These are phyloP conservation scores for Microdochium bolleyi DNA, from an alignment of 2,329 filamentous ascomycete species.

Conservation along the genomic window DNA sequence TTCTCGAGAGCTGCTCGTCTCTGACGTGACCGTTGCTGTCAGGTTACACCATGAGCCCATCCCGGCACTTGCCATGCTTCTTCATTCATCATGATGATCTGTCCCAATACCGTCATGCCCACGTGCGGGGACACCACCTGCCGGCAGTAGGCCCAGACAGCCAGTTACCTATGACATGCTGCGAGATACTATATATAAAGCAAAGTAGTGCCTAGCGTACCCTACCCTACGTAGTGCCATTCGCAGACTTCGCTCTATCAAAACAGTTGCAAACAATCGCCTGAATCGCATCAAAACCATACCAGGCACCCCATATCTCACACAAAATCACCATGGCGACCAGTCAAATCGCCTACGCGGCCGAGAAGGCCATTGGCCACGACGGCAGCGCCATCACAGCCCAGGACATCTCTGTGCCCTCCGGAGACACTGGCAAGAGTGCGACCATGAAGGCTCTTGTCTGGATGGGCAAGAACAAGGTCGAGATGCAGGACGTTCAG, in stretches of 20 bases:
- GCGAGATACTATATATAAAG: neutral
- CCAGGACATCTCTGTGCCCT: conserved; percentile 63
- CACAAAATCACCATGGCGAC: conserved; percentile 36
- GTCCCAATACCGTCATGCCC: neutral
- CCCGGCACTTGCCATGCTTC: neutral
- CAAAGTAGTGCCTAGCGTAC: too few species aligned
- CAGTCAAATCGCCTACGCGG: conserved; percentile 58
- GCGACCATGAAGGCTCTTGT: conserved; percentile 72
- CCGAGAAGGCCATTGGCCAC: conserved; percentile 63
- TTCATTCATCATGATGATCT: neutral
- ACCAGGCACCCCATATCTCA: neutral
- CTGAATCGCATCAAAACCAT: neutral
- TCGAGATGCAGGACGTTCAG: conserved; percentile 59
- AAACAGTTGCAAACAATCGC: neutral
- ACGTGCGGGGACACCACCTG: too few species aligned
- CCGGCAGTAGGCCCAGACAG: too few species aligned
- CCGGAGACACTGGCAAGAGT: conserved; percentile 31
- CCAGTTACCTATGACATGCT: neutral
- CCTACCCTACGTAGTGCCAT: too few species aligned
- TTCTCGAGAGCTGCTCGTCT: neutral
- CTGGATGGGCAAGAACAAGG: conserved; percentile 77
- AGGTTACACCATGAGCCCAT: neutral
- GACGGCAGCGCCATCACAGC: conserved; percentile 53
- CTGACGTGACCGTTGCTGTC: neutral
- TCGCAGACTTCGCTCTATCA: too few species aligned